Base-by-base conservation (phyloP, 805 yeast genomes). In the Ogataea ganodermae region DNA sequence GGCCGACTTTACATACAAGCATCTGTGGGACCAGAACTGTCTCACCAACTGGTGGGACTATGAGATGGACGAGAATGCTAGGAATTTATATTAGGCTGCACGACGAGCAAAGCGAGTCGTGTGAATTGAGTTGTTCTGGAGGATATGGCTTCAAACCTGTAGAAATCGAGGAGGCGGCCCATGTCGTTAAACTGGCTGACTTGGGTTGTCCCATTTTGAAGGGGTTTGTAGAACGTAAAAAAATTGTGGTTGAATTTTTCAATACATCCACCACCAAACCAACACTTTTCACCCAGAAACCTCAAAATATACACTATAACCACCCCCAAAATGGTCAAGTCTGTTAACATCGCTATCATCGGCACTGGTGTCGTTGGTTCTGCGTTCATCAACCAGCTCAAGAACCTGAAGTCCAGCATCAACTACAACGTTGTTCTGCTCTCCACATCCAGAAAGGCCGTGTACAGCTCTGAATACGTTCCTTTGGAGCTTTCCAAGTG, bases 291-390 rank as follows among this genome's bases (percentile, higher is more conserved):
- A 14, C 6, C 6, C 6, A 9, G 36, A 32, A 9, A 17, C 18
- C 10, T 14, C 36, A 5, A 16, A 6, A 8, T 8, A 8, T 27
- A 6, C 14, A 6, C 27, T 24, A 24, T 24, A 10, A 7, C 10
- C 10, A 24, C 10, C 27, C 9, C 22, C 6, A 38, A 26, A 26
- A 79, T 79, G 83, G 60, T 72, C 44, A 77, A 73, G 57, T 62
- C 78, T 50, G 85, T 84, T 44, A 84, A 85, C 61, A 69, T 86
- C 56, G 91, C 90, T 28, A 75, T 86, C 58, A 79, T 86, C 50
- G 91, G 91, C 66, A 84, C 97, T 45, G 99, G 99, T 61, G 94
- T 92, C 43, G 98, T 94, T 52, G 99, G 99, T 50, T 78, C 94
- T 21, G 88, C 96, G 43, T 89, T 90, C 73, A 73, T 94, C 67